Evolutionary conservation across 768 basidiomycete genomes (phyloP).

Genomic region (Epithele typhae): DNA sequence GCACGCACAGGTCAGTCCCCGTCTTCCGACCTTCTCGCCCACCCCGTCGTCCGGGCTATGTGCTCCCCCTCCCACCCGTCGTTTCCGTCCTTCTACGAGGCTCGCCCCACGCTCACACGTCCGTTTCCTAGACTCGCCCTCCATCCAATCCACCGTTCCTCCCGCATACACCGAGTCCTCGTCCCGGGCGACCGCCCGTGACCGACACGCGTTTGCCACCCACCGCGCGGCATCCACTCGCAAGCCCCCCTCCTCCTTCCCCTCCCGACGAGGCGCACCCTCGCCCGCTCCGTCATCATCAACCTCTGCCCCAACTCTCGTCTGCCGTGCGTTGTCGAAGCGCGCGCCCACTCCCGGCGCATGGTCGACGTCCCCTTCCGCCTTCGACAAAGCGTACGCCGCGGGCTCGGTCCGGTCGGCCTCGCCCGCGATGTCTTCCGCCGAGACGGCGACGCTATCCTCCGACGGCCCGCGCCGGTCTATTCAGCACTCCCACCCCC

Average conservation of each 20-base stretch:
- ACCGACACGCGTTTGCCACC: background rate
- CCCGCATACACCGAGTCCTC: background rate
- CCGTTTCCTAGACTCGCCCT: too few relatives aligned
- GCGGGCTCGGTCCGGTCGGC: background rate
- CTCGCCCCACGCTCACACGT: too few relatives aligned
- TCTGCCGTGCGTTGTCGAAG: background rate
- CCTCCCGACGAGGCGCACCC: background rate
- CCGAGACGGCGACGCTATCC: too few relatives aligned
- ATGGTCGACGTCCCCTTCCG: conserved; percentile 1
- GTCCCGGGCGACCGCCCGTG: background rate
- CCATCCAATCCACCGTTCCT: too few relatives aligned
- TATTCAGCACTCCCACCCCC: too few relatives aligned
- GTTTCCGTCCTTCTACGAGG: too few relatives aligned
- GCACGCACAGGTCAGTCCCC: too few relatives aligned
- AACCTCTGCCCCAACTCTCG: background rate
- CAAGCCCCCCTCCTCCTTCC: background rate
- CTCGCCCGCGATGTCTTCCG: too few relatives aligned
- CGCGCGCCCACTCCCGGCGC: background rate
- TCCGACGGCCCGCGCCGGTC: too few relatives aligned
- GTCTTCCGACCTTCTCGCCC: too few relatives aligned
- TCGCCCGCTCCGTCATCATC: background rate
- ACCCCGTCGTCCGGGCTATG: too few relatives aligned
- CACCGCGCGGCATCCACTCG: background rate
- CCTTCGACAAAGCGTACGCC: background rate
- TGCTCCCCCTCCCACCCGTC: too few relatives aligned